Conservation (phyloP, 2,329 filamentous ascomycete genomes). For the Leptographium procerum region DNA sequence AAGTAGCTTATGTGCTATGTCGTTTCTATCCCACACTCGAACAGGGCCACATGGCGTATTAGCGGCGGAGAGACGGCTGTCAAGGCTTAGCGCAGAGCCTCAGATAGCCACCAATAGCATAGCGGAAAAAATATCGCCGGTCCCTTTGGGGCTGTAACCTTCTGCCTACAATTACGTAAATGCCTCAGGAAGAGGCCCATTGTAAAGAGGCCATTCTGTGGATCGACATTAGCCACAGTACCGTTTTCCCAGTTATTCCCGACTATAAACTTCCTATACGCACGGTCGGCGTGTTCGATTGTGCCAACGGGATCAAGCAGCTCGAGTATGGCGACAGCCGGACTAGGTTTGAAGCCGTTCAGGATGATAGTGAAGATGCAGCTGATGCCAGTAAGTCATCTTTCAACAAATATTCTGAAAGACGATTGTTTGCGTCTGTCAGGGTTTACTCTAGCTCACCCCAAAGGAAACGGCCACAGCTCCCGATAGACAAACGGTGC, state of each 20-base stretch:
- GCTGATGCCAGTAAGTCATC: too few species aligned
- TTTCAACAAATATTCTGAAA: too few species aligned
- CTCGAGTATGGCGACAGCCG: too few species aligned
- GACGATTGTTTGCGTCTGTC: too few species aligned
- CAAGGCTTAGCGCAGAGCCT: not conserved
- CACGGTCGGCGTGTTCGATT: too few species aligned
- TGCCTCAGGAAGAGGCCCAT: not conserved
- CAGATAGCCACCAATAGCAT: not conserved
- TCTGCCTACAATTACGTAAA: not conserved
- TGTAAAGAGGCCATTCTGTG: not conserved
- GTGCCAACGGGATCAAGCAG: too few species aligned
- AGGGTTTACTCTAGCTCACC: too few species aligned
- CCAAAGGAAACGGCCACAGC: too few species aligned
- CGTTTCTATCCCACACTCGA: not conserved
- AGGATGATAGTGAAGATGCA: too few species aligned
- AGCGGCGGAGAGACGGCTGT: not conserved
- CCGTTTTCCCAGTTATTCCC: not conserved
- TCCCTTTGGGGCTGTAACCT: not conserved
- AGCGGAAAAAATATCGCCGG: not conserved
- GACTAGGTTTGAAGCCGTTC: too few species aligned
- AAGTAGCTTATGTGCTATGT: not conserved
- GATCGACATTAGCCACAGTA: not conserved
- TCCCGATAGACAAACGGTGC: too few species aligned
- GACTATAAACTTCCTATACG: not conserved
- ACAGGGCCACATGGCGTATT: not conserved